phyloP scores from a whole-genome alignment of 2,329 filamentous ascomycete genomes.

The Phialemonium atrogriseum region DNA sequence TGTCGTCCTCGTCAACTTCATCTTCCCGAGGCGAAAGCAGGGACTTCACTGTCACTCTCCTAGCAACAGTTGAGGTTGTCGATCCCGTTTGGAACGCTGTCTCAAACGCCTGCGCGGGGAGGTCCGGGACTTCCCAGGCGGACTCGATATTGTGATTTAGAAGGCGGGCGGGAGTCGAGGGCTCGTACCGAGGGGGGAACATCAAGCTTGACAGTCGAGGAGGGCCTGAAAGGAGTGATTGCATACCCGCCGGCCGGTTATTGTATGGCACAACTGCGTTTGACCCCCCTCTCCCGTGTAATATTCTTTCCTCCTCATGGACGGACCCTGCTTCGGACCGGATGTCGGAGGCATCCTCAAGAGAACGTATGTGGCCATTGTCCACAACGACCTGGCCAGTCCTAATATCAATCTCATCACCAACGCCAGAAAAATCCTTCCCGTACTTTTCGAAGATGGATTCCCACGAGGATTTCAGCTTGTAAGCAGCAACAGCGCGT shows the following conservation, averaged over 20 bases:
- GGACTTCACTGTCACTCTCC: conserved; percentile 9
- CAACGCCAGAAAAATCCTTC: conserved; percentile 71
- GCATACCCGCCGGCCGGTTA: background rate
- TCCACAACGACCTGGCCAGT: conserved; percentile 81
- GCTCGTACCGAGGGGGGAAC: conserved; percentile 8
- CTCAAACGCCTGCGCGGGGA: conserved; percentile 16
- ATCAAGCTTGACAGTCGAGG: conserved; percentile 13
- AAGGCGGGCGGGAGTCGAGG: conserved; percentile 7
- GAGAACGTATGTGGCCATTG: conserved; percentile 69
- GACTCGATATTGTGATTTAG: conserved; percentile 21
- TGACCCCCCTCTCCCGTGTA: conserved; percentile 7
- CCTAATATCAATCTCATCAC: conserved; percentile 80
- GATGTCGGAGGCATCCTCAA: conserved; percentile 10
- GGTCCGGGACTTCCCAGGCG: conserved; percentile 27
- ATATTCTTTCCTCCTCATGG: conserved; percentile 20
- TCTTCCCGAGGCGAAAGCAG: conserved; percentile 8
- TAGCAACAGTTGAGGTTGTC: conserved; percentile 1
- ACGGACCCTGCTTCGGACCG: conserved; percentile 7
- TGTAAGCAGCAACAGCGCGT: conserved; percentile 58
- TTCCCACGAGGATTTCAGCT: conserved; percentile 78
- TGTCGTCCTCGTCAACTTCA: conserved; percentile 21
- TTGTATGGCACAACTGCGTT: background rate
- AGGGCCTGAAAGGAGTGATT: conserved; percentile 3
- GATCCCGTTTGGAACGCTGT: conserved; percentile 5
- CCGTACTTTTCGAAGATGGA: conserved; percentile 84